A percentile compares a stretch with the other conserved stretches of the same genome.
Conservation (phyloP, 768 basidiomycete genomes). For the Coprinopsis cinerea region DNA sequence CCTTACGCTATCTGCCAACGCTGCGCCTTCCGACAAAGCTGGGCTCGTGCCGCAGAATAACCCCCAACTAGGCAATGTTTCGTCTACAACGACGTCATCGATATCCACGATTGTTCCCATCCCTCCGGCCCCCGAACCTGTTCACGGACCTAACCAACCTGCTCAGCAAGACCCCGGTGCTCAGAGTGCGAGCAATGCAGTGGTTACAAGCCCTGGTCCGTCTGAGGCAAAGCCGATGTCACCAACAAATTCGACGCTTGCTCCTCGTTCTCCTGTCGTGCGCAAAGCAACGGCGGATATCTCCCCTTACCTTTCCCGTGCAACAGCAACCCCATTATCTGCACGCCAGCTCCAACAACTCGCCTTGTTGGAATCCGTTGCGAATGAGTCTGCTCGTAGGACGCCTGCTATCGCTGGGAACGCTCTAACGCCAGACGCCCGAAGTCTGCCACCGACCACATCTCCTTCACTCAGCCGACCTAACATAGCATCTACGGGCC, state of each 20-base stretch:
- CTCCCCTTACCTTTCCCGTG: constrained; percentile 60
- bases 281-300: constrained; percentile 53
- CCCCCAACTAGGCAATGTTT: not conserved
- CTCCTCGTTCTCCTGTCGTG: constrained; percentile 23
- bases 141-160: no score
- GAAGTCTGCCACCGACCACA: not conserved
- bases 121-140: no score
- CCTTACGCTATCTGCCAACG: constrained; percentile 49
- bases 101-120: not conserved
- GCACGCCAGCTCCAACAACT: constrained; percentile 64
- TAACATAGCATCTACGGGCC: not conserved
- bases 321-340: constrained; percentile 48
- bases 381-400: constrained; percentile 66
- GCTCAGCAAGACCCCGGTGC: no score
- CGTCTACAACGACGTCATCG: not conserved
- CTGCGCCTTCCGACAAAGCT: constrained; percentile 12
- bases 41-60: not conserved
- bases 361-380: constrained; percentile 65
- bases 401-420: constrained; percentile 9
- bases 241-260: constrained; percentile 14
- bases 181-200: constrained; percentile 9
- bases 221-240: constrained; percentile 6
- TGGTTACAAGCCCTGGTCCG: no score
- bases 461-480: constrained; percentile 6
- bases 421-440: constrained; percentile 12